phyloP scores from a whole-genome alignment of 1,139 yeast genomes.

The Geotrichum carabidarum region DNA sequence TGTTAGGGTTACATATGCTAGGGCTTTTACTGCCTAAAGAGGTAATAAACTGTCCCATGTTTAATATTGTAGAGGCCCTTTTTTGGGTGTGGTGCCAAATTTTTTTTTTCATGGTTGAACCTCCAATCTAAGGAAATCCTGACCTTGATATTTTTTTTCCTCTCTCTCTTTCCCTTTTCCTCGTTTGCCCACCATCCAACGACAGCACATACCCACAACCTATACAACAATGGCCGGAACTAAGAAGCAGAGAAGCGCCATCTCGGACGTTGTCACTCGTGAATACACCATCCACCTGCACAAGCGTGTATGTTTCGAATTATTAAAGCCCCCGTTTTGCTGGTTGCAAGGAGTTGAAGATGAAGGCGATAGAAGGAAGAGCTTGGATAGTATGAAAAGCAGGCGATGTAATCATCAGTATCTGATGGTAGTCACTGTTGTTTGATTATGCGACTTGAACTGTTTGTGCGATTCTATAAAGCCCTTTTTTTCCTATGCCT shows the following conservation, averaged over 20 bases:
- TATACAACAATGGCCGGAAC: slow-evolving; percentile 36
- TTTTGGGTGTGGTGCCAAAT: too few species aligned
- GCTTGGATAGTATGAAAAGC: not conserved
- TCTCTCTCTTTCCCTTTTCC: slow-evolving; percentile 18
- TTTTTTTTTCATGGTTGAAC: too few species aligned
- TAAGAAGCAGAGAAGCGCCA: slow-evolving; percentile 64
- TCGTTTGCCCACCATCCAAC: slow-evolving; percentile 10
- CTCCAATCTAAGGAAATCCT: not conserved
- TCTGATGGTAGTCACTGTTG: too few species aligned
- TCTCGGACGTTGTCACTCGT: slow-evolving; percentile 99
- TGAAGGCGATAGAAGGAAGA: not conserved
- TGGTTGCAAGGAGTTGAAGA: not conserved
- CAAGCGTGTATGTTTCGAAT: slow-evolving; percentile 81
- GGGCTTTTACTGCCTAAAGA: not conserved
- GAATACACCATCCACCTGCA: slow-evolving; percentile 99
- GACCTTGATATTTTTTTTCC: slow-evolving; percentile 1
- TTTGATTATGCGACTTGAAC: not conserved
- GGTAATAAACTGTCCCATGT: not conserved
- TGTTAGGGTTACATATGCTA: not conserved
- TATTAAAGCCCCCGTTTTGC: too few species aligned
- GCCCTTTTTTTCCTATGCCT: not conserved
- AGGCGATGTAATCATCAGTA: too few species aligned
- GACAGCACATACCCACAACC: slow-evolving; percentile 18
- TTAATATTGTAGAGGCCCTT: not conserved
- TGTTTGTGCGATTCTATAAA: not conserved